Conservation (phyloP, 352 stramenopile genomes). For the Globisporangium ultimum region DNA sequence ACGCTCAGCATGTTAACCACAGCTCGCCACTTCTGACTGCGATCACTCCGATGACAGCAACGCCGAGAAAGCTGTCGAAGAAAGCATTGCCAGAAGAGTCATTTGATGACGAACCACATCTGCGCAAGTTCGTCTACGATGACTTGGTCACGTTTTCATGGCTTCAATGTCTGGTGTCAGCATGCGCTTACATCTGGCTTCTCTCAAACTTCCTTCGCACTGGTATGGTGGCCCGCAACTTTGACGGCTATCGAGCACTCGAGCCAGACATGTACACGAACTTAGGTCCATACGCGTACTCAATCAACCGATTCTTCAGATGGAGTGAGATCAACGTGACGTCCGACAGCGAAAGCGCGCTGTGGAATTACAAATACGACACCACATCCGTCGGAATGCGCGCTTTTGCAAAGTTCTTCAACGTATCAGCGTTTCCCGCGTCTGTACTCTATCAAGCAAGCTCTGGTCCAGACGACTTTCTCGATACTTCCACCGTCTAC, state of each 20-base stretch:
- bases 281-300: conserved; percentile 4
- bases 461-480: not conserved
- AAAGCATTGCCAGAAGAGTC: too few relatives aligned
- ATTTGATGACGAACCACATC: not conserved
- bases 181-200: not conserved
- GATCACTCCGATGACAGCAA: not conserved
- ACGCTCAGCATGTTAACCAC: not conserved
- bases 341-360: not conserved
- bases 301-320: not conserved
- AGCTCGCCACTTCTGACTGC: not conserved
- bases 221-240: not conserved
- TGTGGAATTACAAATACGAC: conserved; percentile 16
- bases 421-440: conserved; percentile 1
- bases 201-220: not conserved
- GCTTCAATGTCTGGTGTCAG: not conserved
- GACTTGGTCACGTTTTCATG: not conserved
- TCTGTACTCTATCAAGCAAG: not conserved
- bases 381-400: conserved; percentile 12
- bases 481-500: not conserved
- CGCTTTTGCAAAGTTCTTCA: conserved; percentile 6
- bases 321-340: not conserved
- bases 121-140: not conserved
- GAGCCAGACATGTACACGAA: not conserved
- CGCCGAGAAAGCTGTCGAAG: not conserved
- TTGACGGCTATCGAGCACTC: not conserved